Conservation (phyloP, 1,284 basidiomycete species). For the Naganishia sp. region DNA sequence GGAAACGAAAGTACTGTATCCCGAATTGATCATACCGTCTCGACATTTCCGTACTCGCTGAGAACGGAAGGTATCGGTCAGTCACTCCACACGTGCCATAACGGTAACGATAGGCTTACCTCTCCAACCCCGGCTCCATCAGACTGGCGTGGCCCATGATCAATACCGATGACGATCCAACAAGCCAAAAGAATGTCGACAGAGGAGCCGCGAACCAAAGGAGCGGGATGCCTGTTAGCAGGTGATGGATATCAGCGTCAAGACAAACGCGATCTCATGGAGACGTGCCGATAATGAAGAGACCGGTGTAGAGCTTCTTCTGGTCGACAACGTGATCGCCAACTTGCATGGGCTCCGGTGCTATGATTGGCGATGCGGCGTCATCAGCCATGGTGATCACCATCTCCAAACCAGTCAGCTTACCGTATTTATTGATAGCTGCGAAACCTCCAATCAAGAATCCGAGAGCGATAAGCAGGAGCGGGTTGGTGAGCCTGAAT, state of each 20-base stretch:
- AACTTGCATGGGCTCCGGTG: conserved; percentile 55
- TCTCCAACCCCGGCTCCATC: conserved; percentile 60
- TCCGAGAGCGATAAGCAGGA: conserved; percentile 76
- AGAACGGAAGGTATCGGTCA: neutral
- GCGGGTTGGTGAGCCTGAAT: conserved; percentile 68
- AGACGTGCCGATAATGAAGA: conserved; percentile 50
- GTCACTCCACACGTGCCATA: no score
- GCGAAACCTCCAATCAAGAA: conserved; percentile 92
- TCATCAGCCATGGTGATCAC: neutral
- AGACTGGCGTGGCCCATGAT: conserved; percentile 59
- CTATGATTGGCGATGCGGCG: conserved; percentile 27
- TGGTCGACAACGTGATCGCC: conserved; percentile 57
- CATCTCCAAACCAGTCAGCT: conserved; percentile 47
- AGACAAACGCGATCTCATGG: neutral
- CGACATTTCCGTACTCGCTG: conserved; percentile 37
- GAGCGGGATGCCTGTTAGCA: conserved; percentile 47
- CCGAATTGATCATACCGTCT: conserved; percentile 27
- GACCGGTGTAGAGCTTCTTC: conserved; percentile 65
- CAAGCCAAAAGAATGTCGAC: conserved; percentile 54
- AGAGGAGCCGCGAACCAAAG: conserved; percentile 54
- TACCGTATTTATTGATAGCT: conserved; percentile 86
- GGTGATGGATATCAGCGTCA: neutral
- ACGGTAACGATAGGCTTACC: conserved; percentile 20
- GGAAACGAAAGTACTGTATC: no score
- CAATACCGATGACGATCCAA: conserved; percentile 53